phyloP scores from a whole-genome alignment of 352 stramenopile genomes.

The Globisporangium perplexum region DNA sequence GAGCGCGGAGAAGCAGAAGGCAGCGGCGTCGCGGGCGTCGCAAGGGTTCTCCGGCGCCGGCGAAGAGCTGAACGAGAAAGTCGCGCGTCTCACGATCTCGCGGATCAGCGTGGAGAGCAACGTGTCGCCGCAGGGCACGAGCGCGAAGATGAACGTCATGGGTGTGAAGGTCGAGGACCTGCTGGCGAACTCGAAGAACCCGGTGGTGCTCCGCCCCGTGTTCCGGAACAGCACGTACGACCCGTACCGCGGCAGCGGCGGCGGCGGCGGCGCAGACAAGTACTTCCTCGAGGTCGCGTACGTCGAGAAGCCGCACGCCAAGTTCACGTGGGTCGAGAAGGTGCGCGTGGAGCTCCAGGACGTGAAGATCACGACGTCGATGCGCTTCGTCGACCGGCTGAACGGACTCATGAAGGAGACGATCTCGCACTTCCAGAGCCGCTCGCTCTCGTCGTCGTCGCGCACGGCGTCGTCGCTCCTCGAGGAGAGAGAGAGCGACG shows the following conservation, averaged over 20 bases:
- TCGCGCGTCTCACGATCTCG: slow-evolving; percentile 64
- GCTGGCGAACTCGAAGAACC: slow-evolving; percentile 53
- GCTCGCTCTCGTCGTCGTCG: slow-evolving; percentile 45
- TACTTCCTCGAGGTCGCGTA: slow-evolving; percentile 71
- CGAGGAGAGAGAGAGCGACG: slow-evolving; percentile 24
- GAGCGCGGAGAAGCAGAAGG: slow-evolving; percentile 5
- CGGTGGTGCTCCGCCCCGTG: slow-evolving; percentile 57
- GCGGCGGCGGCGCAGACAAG: slow-evolving; percentile 16
- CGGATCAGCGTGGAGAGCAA: slow-evolving; percentile 53
- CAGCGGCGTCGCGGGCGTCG: background rate
- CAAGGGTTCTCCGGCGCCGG: background rate
- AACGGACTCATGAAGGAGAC: slow-evolving; percentile 57
- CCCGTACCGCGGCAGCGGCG: slow-evolving; percentile 4
- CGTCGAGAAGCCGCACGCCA: slow-evolving; percentile 58
- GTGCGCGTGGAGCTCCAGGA: slow-evolving; percentile 59
- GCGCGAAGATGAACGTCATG: slow-evolving; percentile 64
- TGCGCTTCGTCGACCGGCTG: slow-evolving; percentile 74
- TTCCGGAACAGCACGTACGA: slow-evolving; percentile 15
- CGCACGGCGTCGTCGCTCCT: slow-evolving; percentile 21
- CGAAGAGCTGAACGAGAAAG: slow-evolving; percentile 24
- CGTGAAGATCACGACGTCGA: slow-evolving; percentile 65
- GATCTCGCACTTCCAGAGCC: slow-evolving; percentile 59
- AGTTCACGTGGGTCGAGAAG: slow-evolving; percentile 67
- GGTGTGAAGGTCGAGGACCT: slow-evolving; percentile 74
- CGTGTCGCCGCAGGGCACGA: slow-evolving; percentile 31